Conservation (phyloP, 768 basidiomycete species). For the Lentinula raphanica region DNA sequence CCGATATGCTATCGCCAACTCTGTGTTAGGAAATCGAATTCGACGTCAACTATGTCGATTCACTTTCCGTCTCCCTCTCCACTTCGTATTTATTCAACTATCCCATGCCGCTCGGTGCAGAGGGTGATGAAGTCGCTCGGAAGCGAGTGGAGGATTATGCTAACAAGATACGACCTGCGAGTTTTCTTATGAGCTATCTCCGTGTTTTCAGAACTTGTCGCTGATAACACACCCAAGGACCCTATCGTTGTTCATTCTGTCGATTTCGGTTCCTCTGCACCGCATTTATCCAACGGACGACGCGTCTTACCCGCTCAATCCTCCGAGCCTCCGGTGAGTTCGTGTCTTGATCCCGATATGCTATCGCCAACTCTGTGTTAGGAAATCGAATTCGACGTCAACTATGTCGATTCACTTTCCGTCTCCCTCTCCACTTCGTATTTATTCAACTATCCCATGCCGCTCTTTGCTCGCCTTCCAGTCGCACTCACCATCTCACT, state of each 20-base stretch:
- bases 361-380: slow-evolving; percentile 23
- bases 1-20: slow-evolving; percentile 3
- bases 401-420: slow-evolving; percentile 79
- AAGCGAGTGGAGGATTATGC: too few relatives aligned
- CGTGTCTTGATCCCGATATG: background rate
- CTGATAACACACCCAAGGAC: slow-evolving; percentile 50
- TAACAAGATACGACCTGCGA: too few relatives aligned
- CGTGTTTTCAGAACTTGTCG: background rate
- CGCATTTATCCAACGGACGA: slow-evolving; percentile 67
- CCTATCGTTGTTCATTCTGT: slow-evolving; percentile 82
- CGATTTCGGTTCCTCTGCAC: slow-evolving; percentile 77
- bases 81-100: slow-evolving; percentile 84
- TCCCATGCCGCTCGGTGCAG: slow-evolving; percentile 78
- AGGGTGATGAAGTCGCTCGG: too few relatives aligned
- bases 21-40: slow-evolving; percentile 68
- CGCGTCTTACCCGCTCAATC: slow-evolving; percentile 30
- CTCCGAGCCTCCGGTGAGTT: slow-evolving; percentile 26
- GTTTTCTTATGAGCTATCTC: too few relatives aligned
- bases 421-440: slow-evolving; percentile 80
- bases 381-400: slow-evolving; percentile 80
- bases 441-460: slow-evolving; percentile 80
- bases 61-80: slow-evolving; percentile 75
- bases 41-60: slow-evolving; percentile 80
- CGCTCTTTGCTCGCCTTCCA: slow-evolving; percentile 77
- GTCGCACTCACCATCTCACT: slow-evolving; percentile 77